Conservation (phyloP, 768 basidiomycete species). For the Leccinum truebloodii region DNA sequence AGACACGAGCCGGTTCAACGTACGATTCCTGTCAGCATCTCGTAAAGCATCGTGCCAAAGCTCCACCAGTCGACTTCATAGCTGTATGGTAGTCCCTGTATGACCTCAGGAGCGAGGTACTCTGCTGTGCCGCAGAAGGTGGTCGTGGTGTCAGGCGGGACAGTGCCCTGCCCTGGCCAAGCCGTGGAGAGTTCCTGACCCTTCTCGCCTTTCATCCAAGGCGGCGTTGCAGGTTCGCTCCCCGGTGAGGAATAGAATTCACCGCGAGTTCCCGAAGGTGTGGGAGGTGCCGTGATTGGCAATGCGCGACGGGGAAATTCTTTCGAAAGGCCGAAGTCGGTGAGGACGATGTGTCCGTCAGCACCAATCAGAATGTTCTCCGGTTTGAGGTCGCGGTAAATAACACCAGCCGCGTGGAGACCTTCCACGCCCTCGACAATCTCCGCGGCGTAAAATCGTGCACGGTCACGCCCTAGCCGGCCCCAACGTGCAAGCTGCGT, state of each 20-base stretch:
- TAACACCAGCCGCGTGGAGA: constrained; percentile 90
- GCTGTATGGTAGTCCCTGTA: constrained; percentile 85
- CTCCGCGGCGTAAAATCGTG: constrained; percentile 96
- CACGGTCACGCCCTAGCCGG: constrained; percentile 87
- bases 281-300: constrained; percentile 53
- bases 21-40: constrained; percentile 95
- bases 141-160: constrained; percentile 64
- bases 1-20: constrained; percentile 22
- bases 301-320: constrained; percentile 69
- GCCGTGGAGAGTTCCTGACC: constrained; percentile 51
- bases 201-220: constrained; percentile 75
- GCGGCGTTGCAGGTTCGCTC: constrained; percentile 52
- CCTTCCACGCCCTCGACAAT: constrained; percentile 97
- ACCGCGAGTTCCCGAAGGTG: constrained; percentile 51
- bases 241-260: constrained; percentile 54
- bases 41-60: constrained; percentile 96
- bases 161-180: constrained; percentile 56
- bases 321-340: constrained; percentile 95
- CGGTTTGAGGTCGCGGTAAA: constrained; percentile 96
- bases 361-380: constrained; percentile 95
- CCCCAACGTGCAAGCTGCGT: constrained; percentile 98
- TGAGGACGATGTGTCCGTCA: constrained; percentile 95
- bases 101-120: constrained; percentile 95
- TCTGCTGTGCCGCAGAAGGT: constrained; percentile 98
- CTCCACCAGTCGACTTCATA: constrained; percentile 99